A percentile compares a stretch with the other conserved stretches of the same genome.
These are phyloP conservation scores for Tolypocladium endophyticum DNA, from an alignment of 2,329 filamentous ascomycete species.

Conservation along the genomic window DNA sequence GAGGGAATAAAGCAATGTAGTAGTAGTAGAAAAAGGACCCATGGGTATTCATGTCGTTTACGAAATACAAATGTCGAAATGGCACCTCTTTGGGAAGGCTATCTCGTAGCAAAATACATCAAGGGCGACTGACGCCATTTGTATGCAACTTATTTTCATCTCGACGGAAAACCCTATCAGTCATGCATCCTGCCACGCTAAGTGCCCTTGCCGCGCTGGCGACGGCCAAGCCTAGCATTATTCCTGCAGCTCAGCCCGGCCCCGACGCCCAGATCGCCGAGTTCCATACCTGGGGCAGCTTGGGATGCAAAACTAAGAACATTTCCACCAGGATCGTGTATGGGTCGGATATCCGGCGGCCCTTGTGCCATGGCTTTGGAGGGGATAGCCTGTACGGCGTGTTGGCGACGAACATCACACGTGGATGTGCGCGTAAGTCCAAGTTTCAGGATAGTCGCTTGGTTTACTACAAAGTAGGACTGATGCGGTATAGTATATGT, in stretches of 20 bases:
- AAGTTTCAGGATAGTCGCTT: neutral
- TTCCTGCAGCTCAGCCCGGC: neutral
- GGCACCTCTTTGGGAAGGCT: neutral
- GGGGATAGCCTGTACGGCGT: neutral
- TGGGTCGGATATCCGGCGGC: neutral
- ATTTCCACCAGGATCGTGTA: neutral
- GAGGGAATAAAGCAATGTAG: too few relatives aligned
- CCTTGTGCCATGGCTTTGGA: neutral
- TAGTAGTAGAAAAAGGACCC: neutral
- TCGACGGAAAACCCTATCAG: neutral
- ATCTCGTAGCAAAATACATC: neutral
- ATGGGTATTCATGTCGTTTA: neutral
- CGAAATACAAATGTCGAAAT: neutral
- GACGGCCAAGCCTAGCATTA: neutral
- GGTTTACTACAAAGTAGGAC: neutral
- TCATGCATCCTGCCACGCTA: neutral
- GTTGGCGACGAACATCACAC: neutral
- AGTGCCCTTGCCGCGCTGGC: neutral
- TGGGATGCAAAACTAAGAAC: neutral
- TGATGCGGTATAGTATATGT: neutral
- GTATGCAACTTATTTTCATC: neutral
- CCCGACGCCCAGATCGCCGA: neutral
- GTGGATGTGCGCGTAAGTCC: neutral
- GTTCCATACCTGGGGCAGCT: neutral
- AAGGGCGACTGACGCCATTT: neutral